phyloP scores from a whole-genome alignment of 345 rosid genomes.

The Eucalyptus dawsonii region DNA sequence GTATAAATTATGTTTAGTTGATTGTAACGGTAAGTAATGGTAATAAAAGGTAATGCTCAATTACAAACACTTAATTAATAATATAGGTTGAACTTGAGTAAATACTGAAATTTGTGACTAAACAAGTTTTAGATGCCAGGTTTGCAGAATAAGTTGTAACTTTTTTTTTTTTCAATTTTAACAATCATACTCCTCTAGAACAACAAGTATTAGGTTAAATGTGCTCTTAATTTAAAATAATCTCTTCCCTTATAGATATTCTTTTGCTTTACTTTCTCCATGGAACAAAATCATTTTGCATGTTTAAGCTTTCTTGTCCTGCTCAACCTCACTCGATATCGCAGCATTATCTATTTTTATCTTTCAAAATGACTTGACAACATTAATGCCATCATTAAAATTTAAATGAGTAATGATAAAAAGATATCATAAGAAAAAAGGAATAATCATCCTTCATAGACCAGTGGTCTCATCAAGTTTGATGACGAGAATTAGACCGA shows the following conservation, averaged over 20 bases:
- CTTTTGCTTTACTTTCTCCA: no score
- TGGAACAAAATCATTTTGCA: not conserved
- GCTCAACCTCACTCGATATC: not conserved
- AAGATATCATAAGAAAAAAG: not conserved
- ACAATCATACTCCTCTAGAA: no score
- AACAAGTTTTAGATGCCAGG: fast-evolving
- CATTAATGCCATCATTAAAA: not conserved
- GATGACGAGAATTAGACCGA: not conserved
- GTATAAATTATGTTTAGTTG: no score
- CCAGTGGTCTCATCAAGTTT: not conserved
- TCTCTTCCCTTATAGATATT: no score
- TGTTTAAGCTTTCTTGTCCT: not conserved
- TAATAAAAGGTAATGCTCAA: no score
- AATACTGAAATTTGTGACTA: fast-evolving
- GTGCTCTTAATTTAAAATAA: no score
- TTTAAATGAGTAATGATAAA: not conserved
- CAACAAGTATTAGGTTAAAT: no score
- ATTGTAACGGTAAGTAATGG: fast-evolving
- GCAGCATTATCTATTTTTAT: not conserved
- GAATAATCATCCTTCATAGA: not conserved
- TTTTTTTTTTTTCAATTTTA: no score
- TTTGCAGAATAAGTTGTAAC: no score
- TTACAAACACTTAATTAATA: no score
- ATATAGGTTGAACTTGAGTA: no score
- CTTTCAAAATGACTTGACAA: not conserved